Percentiles rank a stretch among this genome's conserved stretches.
Evolutionary conservation across 441 rosid genomes (phyloP).

Genomic region (Populus trichocarpa): DNA sequence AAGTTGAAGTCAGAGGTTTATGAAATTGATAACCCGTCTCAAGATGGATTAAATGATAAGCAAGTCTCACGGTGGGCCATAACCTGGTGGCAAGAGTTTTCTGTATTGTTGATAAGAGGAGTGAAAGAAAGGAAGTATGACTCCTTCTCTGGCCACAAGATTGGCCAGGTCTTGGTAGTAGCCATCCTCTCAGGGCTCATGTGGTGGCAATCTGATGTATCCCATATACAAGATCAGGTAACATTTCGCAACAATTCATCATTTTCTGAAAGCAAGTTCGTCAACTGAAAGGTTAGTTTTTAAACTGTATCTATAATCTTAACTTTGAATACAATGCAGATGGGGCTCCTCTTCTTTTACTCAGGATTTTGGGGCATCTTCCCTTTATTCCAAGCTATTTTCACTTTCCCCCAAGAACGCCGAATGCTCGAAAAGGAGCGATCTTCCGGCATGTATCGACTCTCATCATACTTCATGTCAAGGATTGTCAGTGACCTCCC

Average conservation of each 20-base stretch:
- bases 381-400: constrained; percentile 71
- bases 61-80: constrained; percentile 35
- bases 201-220: constrained; percentile 48
- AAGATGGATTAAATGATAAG: constrained; percentile 25
- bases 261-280: neutral
- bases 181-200: constrained; percentile 38
- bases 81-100: constrained; percentile 61
- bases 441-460: constrained; percentile 75
- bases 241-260: neutral
- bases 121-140: constrained; percentile 46
- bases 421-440: constrained; percentile 76
- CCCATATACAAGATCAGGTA: constrained; percentile 68
- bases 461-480: constrained; percentile 67
- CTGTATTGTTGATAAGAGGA: constrained; percentile 40
- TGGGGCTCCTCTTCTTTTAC: constrained; percentile 67
- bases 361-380: constrained; percentile 65
- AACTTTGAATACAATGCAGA: constrained; percentile 36
- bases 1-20: constrained; percentile 34
- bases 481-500: constrained; percentile 58
- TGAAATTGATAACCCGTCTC: constrained; percentile 12
- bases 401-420: constrained; percentile 76
- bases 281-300: neutral
- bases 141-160: constrained; percentile 35
- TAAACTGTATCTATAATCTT: neutral
- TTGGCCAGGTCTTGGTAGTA: constrained; percentile 33